Conservation (phyloP, 306 rosid species). For the Rosa rugosa region DNA sequence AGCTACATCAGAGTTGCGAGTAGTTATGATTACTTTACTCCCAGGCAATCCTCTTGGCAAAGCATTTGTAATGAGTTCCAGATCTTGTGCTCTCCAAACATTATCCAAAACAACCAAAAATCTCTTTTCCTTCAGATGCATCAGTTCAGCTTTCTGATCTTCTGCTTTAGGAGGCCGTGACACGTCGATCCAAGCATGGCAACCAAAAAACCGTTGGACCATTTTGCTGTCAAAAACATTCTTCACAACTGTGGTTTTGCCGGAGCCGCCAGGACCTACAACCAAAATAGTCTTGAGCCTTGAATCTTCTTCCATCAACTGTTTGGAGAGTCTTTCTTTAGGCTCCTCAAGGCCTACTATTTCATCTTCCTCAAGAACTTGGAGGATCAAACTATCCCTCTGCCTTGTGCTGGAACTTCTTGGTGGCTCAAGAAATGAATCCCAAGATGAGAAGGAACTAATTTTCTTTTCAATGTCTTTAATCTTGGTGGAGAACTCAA, state of each 20-base stretch:
- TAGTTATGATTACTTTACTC: constrained; percentile 6
- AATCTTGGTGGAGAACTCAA: neutral
- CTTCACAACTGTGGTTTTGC: constrained; percentile 2
- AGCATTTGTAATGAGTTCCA: neutral
- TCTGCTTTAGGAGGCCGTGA: neutral
- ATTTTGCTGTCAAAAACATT: neutral
- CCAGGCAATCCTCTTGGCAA: constrained; percentile 13
- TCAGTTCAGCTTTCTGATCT: neutral
- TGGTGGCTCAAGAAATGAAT: neutral
- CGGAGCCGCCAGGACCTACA: constrained; percentile 9
- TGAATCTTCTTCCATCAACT: neutral
- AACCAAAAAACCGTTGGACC: neutral
- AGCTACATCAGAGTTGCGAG: neutral
- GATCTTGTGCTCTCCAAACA: neutral
- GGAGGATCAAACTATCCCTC: neutral
- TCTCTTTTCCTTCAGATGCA: neutral
- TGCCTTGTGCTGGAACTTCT: neutral
- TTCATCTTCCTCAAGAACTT: neutral
- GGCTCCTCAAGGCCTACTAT: neutral
- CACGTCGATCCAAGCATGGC: neutral
- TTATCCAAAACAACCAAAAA: neutral
- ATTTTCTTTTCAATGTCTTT: neutral
- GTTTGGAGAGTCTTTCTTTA: neutral
- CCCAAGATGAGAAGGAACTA: neutral
- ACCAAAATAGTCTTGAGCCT: neutral